Base-by-base conservation (phyloP, 164 flowering plant genomes). In the Kalanchoe fedtschenkoi region DNA sequence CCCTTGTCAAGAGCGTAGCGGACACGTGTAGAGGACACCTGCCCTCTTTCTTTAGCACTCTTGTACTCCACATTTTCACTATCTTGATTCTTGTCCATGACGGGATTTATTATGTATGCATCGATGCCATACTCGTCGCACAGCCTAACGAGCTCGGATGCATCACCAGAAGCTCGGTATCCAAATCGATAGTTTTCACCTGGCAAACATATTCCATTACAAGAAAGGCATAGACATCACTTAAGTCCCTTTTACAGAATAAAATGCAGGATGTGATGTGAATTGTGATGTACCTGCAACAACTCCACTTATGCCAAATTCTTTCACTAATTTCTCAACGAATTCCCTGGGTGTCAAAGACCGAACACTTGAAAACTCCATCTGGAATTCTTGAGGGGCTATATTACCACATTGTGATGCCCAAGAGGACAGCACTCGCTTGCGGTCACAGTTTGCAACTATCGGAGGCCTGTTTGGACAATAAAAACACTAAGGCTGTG, bases 131-230 rank as follows among this genome's bases (percentile, higher is more conserved):
- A 80, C 70, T 91, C 93, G 62, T 77, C 65, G 57, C 97, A 88
- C 35, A 95, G 70, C 63, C 69, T 82, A 41, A 79, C 81, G 53
- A 95, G 74, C 51, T 91, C 91, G 17, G 78, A 66, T 67, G 95
- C 80, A 78, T 87, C 84, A 5, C 99, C 99, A 59, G 90, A 80
- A 62, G 97, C 99, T 80, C 74, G 87, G 69, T 88, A 95, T 58
- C 99, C 97, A 79, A 95, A 95, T 29, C 99, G 74, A 70, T 88
- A 91, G 65, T 89, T 95, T 69, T 89, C 86, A 60, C 99, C 97
- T 95, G 76, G 30, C 68, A 73, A 17, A 69, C 8, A 68, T 34
- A 38, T 38, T 24, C 39, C 37, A 46, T n/a, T 38, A 47, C 17
- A 37, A 22, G 28, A 15, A 29, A 5, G 5, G 21, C 21, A 24